Evolutionary conservation across 208 protist genomes (phyloP), one percentile per base, ranked within the genome.

Genomic region (Porcisia deanei): DNA sequence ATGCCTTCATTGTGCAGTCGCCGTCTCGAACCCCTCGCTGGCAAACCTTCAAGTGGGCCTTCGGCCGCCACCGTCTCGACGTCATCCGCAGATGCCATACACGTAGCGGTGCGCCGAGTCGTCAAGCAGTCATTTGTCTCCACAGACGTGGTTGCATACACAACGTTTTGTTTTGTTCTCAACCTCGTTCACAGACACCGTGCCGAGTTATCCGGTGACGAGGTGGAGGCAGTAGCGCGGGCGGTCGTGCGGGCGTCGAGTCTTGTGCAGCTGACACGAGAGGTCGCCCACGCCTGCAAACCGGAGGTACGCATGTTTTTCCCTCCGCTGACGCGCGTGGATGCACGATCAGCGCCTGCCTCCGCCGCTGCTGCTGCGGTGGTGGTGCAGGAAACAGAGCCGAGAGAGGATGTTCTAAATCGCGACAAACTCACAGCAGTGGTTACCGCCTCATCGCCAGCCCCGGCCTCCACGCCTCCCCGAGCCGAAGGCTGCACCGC

Each of bases 1-100:
- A 75, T 91, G 43, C 80, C 84, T 1, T 37, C 72, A 0, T 58
- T 88, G 47, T 88, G 84, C 78, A 87, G 82, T 49, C 87, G 84
- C 22, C 79, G 82, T 58, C 77, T 85, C 66, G 84, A 88, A 65
- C 69, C 73, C 25, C 58, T 91, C 53, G 67, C 52, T 25, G 67
- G 47, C 34, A 37, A 25, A 5, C 34, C 34, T 18, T 20, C 49
- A 2, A 43, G 49, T 18, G 10, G 14, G 45, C 25, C 45, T 12
- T 12, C 12, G 12, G 66, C 41, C n/a, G 47, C 66, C n/a, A 41
- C 8, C 0, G 22, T 43, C 9, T 20, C 66, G 25, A 20, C 25
- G 0, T 16, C 16, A 57, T 5, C 45, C 47, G 0, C 45, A 0
- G 25, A 20, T 1, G 25, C 65, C n/a, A 10, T 47, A 39, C 22